Base-by-base conservation (phyloP, 768 basidiomycete species). In the Boletellus emodensis region DNA sequence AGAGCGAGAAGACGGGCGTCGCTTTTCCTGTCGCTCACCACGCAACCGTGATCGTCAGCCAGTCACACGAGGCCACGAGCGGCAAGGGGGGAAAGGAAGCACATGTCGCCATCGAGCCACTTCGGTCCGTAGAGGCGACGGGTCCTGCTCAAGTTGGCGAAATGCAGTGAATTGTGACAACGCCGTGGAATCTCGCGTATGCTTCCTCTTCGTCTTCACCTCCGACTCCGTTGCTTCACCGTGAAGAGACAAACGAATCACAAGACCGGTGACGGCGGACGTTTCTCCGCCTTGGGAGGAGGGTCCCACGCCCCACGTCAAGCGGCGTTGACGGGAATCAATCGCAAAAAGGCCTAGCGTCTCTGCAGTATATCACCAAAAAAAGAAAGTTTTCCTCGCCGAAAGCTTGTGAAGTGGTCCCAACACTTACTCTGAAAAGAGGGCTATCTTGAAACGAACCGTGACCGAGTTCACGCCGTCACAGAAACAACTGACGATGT, bases 391-490 rank as follows among this genome's bases (percentile, higher is more conserved):
- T 30, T 30, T 10, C 11, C 30, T 30, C 30, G 30, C 30, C 30
- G 9, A 10, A 30, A 11, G 30, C 78, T 84, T 13, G 63, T 72
- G 22, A 72, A 71, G 17, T 82, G 71, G 64, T 85, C 87, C 62
- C 45, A 56, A 1, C 52, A 63, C 2, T 87, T 84, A 60, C 67
- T 87, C 20, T 85, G 6, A 86, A 3, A 64, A 73, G 38, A 54
- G 58, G 73, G 81, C 38, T 78, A 74, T 60, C 80, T 79, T 10
- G 26, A 83, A 40, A 40, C 40, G 12, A 33, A 20, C 26, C 30
- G 24, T 33, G 32, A 28, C 13, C 36, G 44, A 58, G 18, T 18
- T 36, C 33, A 17, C 34, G 14, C 7, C 18, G 3, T 17, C 42
- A 30, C 24, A 22, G 22, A 46, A 37, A 57, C 38, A 35, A 44